Evolutionary conservation across 495 filamentous ascomycete genomes (phyloP).

Genomic region (Daldinia concentrica): DNA sequence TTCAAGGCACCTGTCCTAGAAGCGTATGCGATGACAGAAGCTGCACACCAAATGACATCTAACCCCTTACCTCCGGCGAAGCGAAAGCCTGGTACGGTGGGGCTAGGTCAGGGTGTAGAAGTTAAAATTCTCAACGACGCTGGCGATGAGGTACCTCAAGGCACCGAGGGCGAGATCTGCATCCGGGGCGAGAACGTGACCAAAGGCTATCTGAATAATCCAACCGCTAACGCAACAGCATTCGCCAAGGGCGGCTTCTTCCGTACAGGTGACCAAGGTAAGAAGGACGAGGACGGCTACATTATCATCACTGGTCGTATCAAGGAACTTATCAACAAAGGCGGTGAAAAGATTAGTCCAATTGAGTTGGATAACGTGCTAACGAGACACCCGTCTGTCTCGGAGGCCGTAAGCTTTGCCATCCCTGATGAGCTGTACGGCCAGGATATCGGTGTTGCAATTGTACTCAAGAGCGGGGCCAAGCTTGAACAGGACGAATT

Average conservation of each 20-base stretch:
- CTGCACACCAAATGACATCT: constrained; percentile 87
- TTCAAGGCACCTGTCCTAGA: constrained; percentile 84
- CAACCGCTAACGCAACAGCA: constrained; percentile 71
- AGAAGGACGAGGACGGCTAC: constrained; percentile 76
- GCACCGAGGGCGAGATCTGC: constrained; percentile 79
- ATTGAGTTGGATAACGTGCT: constrained; percentile 86
- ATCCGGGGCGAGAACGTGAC: constrained; percentile 83
- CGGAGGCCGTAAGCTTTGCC: constrained; percentile 84
- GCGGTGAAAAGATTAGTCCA: constrained; percentile 83
- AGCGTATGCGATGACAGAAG: constrained; percentile 93
- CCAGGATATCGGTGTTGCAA: constrained; percentile 79
- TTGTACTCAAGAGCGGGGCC: constrained; percentile 73
- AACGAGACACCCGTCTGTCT: constrained; percentile 70
- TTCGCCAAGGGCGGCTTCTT: constrained; percentile 79
- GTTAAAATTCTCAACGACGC: constrained; percentile 75
- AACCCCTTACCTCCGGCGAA: constrained; percentile 80
- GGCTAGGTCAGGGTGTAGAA: constrained; percentile 82
- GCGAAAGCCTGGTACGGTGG: constrained; percentile 80
- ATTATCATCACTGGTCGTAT: constrained; percentile 81
- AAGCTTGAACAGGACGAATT: constrained; percentile 65
- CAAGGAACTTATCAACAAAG: constrained; percentile 87
- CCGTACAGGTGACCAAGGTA: constrained; percentile 85
- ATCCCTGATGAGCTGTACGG: constrained; percentile 80
- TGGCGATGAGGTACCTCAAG: constrained; percentile 69
- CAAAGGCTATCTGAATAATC: constrained; percentile 83